Percentiles rank a stretch among this genome's conserved stretches.
Conservation (phyloP, 495 filamentous ascomycete genomes). For the Neurospora terricola region DNA sequence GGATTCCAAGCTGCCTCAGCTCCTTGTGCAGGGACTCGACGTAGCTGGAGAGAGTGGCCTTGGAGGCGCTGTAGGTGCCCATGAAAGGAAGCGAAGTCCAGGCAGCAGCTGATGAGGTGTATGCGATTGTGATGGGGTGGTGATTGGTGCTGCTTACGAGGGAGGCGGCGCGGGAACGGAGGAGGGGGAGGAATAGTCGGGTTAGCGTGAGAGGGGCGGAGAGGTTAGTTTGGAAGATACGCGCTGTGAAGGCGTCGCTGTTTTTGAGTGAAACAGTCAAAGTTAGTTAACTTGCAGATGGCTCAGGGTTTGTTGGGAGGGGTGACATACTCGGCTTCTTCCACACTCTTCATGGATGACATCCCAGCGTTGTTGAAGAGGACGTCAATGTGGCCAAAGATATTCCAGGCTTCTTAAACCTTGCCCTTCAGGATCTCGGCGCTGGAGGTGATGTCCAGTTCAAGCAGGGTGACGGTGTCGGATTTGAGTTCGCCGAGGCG, state of each 20-base stretch:
- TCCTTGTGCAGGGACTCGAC: slow-evolving; percentile 18
- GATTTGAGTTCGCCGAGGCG: slow-evolving; percentile 13
- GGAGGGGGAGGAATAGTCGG: slow-evolving; percentile 14
- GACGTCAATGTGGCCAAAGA: slow-evolving; percentile 23
- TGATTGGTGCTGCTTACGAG: slow-evolving; percentile 5
- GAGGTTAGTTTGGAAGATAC: slow-evolving; percentile 31
- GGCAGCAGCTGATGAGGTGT: slow-evolving; percentile 25
- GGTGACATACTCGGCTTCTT: slow-evolving; percentile 15
- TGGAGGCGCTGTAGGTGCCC: slow-evolving; percentile 34
- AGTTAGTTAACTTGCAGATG: neutral
- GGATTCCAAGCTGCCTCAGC: slow-evolving; percentile 10
- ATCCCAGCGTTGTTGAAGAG: slow-evolving; percentile 27
- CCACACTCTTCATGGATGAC: slow-evolving; percentile 10
- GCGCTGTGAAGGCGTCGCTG: slow-evolving; percentile 27
- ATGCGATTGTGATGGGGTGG: slow-evolving; percentile 10
- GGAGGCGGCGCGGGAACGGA: slow-evolving; percentile 20
- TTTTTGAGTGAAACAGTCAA: neutral
- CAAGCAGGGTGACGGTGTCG: slow-evolving; percentile 18
- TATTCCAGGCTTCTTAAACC: slow-evolving; percentile 12
- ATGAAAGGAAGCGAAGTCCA: slow-evolving; percentile 31
- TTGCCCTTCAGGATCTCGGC: slow-evolving; percentile 9
- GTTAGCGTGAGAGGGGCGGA: slow-evolving; percentile 27
- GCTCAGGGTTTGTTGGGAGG: neutral
- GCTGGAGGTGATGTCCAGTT: slow-evolving; percentile 32
- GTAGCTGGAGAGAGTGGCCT: slow-evolving; percentile 38